Conservation (phyloP, 2,329 filamentous ascomycete species). For the Chaetothyriales sp. region DNA sequence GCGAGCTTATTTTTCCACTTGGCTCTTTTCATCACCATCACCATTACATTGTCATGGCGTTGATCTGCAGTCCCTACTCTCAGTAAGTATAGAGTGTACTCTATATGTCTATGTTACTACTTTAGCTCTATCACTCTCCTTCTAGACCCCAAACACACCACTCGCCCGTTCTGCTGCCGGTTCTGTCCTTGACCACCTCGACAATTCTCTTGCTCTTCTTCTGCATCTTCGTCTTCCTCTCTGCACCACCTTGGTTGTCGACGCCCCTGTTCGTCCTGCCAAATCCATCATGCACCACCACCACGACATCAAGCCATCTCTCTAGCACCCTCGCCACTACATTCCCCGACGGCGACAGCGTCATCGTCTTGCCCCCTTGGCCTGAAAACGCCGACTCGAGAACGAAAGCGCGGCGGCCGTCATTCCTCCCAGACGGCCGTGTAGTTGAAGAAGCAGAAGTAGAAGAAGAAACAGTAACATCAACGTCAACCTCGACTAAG, state of each 20-base stretch:
- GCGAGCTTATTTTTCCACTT: too few species aligned
- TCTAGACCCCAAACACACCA: background rate
- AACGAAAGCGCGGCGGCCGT: background rate
- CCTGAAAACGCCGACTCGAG: background rate
- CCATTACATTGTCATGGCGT: too few species aligned
- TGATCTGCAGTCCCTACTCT: too few species aligned
- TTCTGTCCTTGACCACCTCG: conserved; percentile 1
- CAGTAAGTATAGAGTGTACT: too few species aligned
- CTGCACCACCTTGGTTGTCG: background rate
- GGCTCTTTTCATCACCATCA: too few species aligned
- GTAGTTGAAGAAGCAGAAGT: background rate
- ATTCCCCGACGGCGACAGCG: background rate
- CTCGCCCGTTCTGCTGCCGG: background rate
- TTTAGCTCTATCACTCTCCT: too few species aligned
- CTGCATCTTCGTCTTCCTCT: too few species aligned
- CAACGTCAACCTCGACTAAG: background rate
- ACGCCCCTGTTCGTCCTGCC: background rate
- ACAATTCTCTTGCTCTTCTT: background rate
- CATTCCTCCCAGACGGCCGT: background rate
- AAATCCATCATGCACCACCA: conserved; percentile 1
- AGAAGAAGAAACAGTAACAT: background rate
- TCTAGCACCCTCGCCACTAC: background rate
- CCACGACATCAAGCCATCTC: background rate
- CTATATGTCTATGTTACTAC: too few species aligned
- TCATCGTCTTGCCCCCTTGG: background rate